Base-by-base conservation (phyloP, 495 filamentous ascomycete genomes). In the Penicillium subrubescens region DNA sequence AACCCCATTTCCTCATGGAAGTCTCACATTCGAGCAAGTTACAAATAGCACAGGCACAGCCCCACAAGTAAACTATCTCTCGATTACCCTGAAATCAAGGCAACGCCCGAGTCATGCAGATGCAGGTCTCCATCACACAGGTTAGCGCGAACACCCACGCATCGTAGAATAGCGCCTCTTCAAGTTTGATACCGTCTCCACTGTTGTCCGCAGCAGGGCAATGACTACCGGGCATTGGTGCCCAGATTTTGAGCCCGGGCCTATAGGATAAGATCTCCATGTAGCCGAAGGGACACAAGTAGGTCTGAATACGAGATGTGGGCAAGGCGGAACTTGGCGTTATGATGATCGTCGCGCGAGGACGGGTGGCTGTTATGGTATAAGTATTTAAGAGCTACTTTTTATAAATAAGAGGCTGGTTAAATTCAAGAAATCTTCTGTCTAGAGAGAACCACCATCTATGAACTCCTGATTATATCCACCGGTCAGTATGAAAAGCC, bases 261-360 rank as follows among this genome's bases (percentile, higher is more conserved):
- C 52, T 55, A 35, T 55, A 37, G 23, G 27, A 55, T 33, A 2
- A 0, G 8, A 10, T 55, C 10, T 35, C 52, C 31, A 15, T 7
- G 37, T 7, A 35, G 8, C 8, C 17, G 14, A 12, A 4, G n/a
- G 33, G 29, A 34, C 52, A 35, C 35, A 55, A 11, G 8, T 21
- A 55, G 52, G 31, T 33, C 52, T 19, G 29, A 55, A 55, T 55
- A 55, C 52, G 52, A 55, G 52, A 35, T 33, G 29, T 37, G 52
- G 27, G 25, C 25, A 33, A 50, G 46, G 46, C 46, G 10, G 46
- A 17, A 37, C 31, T 55, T 55, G 52, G 52, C 52, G 52, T 29
- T 2, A 2, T 51, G 23, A 11, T 29, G 48, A 51, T 51, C 48
- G 25, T 51, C 25, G 48, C 48, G 48, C 48, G 15, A 29, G 10